These are phyloP conservation scores for Jatropha curcas DNA, from an alignment of 345 rosid species.

Conservation along the genomic window DNA sequence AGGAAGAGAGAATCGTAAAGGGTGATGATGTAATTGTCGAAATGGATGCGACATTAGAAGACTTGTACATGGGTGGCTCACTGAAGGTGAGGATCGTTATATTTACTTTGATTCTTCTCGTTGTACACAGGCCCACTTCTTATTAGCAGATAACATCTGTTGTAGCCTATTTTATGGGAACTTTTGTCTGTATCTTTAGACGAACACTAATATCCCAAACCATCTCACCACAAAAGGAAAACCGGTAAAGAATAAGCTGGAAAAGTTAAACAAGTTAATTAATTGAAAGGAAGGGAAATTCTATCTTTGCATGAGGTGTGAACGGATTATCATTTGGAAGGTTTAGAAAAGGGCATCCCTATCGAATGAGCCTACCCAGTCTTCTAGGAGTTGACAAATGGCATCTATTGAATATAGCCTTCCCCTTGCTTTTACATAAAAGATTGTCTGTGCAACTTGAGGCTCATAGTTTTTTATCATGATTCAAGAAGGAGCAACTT, in stretches of 20 bases:
- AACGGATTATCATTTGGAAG: neutral
- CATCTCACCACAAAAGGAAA: neutral
- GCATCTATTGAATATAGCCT: too few species aligned
- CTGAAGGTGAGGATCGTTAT: slow-evolving; percentile 58
- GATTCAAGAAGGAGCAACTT: neutral
- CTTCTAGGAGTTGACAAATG: too few species aligned
- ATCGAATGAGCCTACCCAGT: too few species aligned
- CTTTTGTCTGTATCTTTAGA: neutral
- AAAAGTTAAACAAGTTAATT: neutral
- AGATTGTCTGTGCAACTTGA: neutral
- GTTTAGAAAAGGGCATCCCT: too few species aligned
- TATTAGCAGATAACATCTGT: neutral
- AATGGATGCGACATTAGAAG: slow-evolving; percentile 89
- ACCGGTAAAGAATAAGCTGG: neutral
- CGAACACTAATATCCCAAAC: neutral
- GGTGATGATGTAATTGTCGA: slow-evolving; percentile 98
- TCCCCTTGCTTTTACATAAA: too few species aligned
- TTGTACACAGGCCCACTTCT: neutral
- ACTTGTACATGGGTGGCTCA: slow-evolving; percentile 97
- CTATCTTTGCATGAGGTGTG: neutral
- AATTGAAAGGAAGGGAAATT: neutral
- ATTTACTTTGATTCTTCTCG: neutral
- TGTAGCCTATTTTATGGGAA: slow-evolving; percentile 1
- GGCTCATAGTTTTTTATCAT: neutral
- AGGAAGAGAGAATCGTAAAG: slow-evolving; percentile 84